A percentile compares a stretch with the other conserved stretches of the same genome.
phyloP scores from a whole-genome alignment of 2,329 filamentous ascomycete species.

The Diaporthe helianthi region DNA sequence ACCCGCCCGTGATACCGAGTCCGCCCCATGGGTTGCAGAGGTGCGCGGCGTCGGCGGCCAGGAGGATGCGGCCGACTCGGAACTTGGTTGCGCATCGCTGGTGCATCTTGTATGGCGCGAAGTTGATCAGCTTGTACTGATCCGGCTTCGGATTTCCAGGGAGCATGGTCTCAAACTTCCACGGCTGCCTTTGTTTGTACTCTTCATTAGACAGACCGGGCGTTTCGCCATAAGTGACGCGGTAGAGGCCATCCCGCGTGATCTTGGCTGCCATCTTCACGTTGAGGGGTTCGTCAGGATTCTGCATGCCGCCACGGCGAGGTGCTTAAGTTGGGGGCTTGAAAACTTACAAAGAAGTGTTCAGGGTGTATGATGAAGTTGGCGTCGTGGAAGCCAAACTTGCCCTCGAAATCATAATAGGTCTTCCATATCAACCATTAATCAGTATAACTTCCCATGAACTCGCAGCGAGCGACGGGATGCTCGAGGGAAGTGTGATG shows the following conservation, averaged over 20 bases:
- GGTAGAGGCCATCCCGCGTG: constrained; percentile 64
- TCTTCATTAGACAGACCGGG: constrained; percentile 60
- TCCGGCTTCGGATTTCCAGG: constrained; percentile 65
- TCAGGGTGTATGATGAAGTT: constrained; percentile 69
- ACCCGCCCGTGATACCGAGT: constrained; percentile 67
- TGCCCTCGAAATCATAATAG: constrained; percentile 64
- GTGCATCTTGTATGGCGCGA: constrained; percentile 68
- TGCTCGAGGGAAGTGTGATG: no score
- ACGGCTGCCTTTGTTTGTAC: constrained; percentile 58
- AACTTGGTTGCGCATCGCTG: constrained; percentile 65
- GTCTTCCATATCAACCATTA: constrained; percentile 49
- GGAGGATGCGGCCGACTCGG: constrained; percentile 61
- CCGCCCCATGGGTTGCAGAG: constrained; percentile 63
- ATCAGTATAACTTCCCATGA: constrained; percentile 22
- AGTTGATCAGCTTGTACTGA: constrained; percentile 63
- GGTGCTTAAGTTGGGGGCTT: background rate
- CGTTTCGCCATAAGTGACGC: constrained; percentile 68
- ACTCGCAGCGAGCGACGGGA: no score
- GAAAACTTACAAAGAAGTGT: constrained; percentile 55
- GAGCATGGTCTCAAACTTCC: constrained; percentile 63
- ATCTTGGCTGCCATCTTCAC: constrained; percentile 65
- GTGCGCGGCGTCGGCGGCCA: constrained; percentile 69
- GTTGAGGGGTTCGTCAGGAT: background rate
- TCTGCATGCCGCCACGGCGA: background rate
- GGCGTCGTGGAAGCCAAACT: constrained; percentile 60